These are phyloP conservation scores for Micractinium conductrix DNA, from an alignment of 139 green algal species.

Conservation along the genomic window DNA sequence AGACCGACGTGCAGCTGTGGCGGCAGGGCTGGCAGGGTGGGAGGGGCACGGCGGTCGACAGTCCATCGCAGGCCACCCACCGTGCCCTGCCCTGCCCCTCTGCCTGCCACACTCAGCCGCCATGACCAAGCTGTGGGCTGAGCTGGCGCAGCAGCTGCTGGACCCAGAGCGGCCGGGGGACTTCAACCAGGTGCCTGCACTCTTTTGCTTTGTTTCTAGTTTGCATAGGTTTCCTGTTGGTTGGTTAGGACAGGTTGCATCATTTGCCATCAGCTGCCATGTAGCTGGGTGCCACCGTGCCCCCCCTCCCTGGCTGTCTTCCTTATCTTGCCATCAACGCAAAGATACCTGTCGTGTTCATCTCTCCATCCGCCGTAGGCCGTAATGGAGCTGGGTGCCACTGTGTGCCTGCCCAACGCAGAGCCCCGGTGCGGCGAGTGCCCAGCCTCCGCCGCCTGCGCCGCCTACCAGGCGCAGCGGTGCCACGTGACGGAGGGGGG, in stretches of 20 bases:
- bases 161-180: slow-evolving; percentile 80
- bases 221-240: too few species aligned
- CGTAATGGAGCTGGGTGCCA: slow-evolving; percentile 97
- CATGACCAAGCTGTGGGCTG: slow-evolving; percentile 40
- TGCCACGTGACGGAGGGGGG: slow-evolving; percentile 21
- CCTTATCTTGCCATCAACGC: too few species aligned
- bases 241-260: too few species aligned
- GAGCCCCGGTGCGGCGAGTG: slow-evolving; percentile 76
- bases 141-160: slow-evolving; percentile 70
- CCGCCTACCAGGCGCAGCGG: slow-evolving; percentile 13
- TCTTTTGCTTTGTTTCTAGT: too few species aligned
- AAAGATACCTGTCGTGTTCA: too few species aligned
- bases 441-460: slow-evolving; percentile 70
- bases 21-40: neutral
- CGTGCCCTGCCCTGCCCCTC: too few species aligned
- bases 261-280: too few species aligned
- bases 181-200: slow-evolving; percentile 97
- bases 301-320: too few species aligned
- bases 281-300: too few species aligned
- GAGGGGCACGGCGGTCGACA: too few species aligned
- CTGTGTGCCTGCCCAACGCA: slow-evolving; percentile 79
- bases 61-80: too few species aligned
- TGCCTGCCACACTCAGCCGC: neutral
- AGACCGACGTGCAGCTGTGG: neutral
- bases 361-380: slow-evolving; percentile 60